Percentiles rank a stretch among this genome's conserved stretches.
Conservation (phyloP, 495 filamentous ascomycete species). For the Pseudoneurospora amorphoporcata region DNA sequence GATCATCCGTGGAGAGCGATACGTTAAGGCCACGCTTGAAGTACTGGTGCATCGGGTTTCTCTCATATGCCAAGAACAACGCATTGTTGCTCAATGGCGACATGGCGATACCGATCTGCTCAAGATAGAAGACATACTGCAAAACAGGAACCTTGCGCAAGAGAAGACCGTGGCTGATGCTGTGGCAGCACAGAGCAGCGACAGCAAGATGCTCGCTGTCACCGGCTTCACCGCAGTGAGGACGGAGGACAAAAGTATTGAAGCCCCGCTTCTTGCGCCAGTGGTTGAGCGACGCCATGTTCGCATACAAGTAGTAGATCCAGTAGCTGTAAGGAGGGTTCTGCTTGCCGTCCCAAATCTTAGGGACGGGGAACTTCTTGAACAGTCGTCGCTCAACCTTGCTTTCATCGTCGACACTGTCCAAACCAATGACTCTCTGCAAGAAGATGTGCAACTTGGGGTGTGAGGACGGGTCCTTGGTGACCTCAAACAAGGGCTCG, state of each 20-base stretch:
- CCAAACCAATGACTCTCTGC: constrained; percentile 90
- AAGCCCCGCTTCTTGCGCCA: constrained; percentile 88
- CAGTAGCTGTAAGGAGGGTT: constrained; percentile 98
- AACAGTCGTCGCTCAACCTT: constrained; percentile 87
- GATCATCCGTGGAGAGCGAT: constrained; percentile 92
- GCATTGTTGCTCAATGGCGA: constrained; percentile 97
- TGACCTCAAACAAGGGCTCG: constrained; percentile 89
- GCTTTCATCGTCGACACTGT: constrained; percentile 97
- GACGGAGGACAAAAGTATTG: constrained; percentile 88
- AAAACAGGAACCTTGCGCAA: constrained; percentile 88
- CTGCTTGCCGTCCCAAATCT: constrained; percentile 78
- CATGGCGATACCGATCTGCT: constrained; percentile 98
- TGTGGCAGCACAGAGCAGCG: constrained; percentile 88
- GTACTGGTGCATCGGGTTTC: constrained; percentile 91
- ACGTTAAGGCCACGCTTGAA: constrained; percentile 93
- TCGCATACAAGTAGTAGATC: constrained; percentile 95
- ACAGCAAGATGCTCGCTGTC: constrained; percentile 94
- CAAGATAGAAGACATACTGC: constrained; percentile 96
- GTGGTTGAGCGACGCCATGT: constrained; percentile 83
- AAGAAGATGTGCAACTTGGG: constrained; percentile 92
- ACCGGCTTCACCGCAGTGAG: constrained; percentile 93
- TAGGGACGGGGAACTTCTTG: constrained; percentile 85
- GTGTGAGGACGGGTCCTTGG: constrained; percentile 73
- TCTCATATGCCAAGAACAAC: constrained; percentile 90
- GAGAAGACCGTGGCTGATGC: constrained; percentile 90